Conservation (phyloP, 345 rosid species). For the Syzygium jambos region DNA sequence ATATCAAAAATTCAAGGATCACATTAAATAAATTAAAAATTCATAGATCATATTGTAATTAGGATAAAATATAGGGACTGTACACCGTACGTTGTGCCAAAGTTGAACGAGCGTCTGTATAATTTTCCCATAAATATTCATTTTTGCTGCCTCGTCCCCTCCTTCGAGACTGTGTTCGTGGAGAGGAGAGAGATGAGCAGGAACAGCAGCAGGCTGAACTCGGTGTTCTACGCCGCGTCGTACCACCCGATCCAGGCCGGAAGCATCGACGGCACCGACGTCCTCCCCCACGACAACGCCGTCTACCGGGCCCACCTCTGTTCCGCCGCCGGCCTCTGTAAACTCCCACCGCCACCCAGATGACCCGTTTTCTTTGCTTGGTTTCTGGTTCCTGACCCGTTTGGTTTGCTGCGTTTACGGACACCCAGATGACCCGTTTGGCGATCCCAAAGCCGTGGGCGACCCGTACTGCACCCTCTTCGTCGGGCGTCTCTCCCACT, state of each 20-base stretch:
- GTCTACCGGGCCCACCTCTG: constrained; percentile 77
- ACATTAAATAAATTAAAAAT: too few relatives aligned
- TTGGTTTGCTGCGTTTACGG: neutral
- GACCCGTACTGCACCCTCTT: constrained; percentile 79
- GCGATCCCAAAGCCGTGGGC: constrained; percentile 66
- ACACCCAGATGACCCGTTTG: constrained; percentile 63
- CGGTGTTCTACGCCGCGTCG: constrained; percentile 75
- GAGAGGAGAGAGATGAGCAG: neutral
- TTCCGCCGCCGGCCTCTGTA: constrained; percentile 79
- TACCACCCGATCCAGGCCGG: constrained; percentile 97
- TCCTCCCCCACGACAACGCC: constrained; percentile 71
- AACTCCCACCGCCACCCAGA: neutral
- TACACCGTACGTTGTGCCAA: too few relatives aligned
- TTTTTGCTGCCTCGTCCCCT: neutral
- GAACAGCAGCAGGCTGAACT: constrained; percentile 20
- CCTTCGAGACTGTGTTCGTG: neutral
- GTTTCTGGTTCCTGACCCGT: neutral
- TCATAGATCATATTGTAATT: too few relatives aligned
- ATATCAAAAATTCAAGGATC: too few relatives aligned
- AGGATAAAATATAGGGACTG: too few relatives aligned
- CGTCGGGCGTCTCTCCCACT: constrained; percentile 71
- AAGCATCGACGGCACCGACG: constrained; percentile 89
- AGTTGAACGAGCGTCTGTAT: too few relatives aligned
- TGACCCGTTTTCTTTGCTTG: neutral
- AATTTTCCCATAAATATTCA: too few relatives aligned